Base-by-base conservation (phyloP, 352 stramenopile species). In the Phytophthora tentaculata region DNA sequence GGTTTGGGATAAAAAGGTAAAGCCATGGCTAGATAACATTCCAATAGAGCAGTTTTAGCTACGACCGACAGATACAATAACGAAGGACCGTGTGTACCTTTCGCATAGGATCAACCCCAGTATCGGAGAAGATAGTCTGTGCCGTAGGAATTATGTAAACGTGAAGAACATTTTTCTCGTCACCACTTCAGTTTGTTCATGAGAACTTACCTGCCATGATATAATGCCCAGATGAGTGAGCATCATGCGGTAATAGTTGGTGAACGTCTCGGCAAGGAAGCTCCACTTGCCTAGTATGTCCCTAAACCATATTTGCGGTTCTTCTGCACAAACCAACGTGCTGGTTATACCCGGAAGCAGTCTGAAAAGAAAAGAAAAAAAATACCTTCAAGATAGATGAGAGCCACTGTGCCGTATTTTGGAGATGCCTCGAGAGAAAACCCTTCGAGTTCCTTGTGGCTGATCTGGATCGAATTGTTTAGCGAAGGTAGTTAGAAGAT, bases 201-300 rank as follows among this genome's bases (percentile, higher is more conserved):
- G 20, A 22, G 9, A 26, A 29, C 37, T 61, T 67, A 89, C 81
- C 76, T 91, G 86, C 86, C 86, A 94, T 45, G 77, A 82, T 19
- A 92, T 83, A 60, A 94, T 84, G 4, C 86, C 84, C 20, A 94
- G 61, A 43, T 94, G 86, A 35, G 76, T 74, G 41, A 94, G 79
- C 80, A 92, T 92, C 79, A 92, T 86, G 52, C 86, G 84, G 64
- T 94, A 94, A 67, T 94, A 94, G 37, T 91, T 81, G 22, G 71
- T 79, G 53, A 94, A 94, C 13, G 64, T 83, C 39, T 83, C 61
- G 0, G 86, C 83, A 16, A 94, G 73, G 49, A 92, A 94, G 56
- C 83, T 86, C 86, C 86, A 92, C 17, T 66, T 65, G 2, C 77
- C 83, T 37, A 69, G 70, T 37, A 89, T 57, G 61, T 92, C 76